phyloP scores from a whole-genome alignment of 1,139 yeast species.

The Pichia sp. region DNA sequence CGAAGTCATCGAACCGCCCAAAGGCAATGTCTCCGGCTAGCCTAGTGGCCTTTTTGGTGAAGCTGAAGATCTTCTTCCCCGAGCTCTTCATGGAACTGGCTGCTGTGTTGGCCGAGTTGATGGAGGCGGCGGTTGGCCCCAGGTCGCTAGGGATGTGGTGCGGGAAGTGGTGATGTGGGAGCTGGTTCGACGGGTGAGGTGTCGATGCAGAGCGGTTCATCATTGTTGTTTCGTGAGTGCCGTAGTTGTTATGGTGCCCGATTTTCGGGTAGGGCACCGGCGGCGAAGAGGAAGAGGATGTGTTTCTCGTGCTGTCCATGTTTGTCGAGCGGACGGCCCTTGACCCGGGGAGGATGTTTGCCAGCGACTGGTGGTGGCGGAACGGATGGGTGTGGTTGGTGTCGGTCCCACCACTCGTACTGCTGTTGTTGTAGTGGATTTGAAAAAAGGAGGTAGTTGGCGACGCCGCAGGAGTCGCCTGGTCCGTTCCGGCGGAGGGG shows the following conservation, averaged over 20 bases:
- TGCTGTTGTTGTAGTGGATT: not conserved
- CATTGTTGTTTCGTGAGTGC: not conserved
- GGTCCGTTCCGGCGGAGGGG: not conserved
- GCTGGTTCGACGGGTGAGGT: not conserved
- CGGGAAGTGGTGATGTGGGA: not conserved
- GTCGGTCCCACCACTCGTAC: not conserved
- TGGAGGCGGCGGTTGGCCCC: not conserved
- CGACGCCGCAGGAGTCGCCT: not conserved
- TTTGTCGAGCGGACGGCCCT: not conserved
- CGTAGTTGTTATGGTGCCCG: not conserved
- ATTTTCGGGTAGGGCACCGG: not conserved
- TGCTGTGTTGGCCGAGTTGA: not conserved
- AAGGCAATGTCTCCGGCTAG: constrained; percentile 31
- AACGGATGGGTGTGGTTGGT: not conserved
- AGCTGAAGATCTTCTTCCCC: constrained; percentile 15
- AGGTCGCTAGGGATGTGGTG: not conserved
- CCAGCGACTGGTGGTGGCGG: constrained; percentile 3
- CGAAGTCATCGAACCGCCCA: constrained; percentile 18
- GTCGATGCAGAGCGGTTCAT: not conserved
- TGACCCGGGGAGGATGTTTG: not conserved
- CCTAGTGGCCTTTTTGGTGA: constrained; percentile 27
- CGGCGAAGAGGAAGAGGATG: not conserved
- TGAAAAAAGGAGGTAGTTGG: not conserved
- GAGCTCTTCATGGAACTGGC: not conserved
- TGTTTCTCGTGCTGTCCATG: not conserved